Evolutionary conservation across 306 rosid genomes (phyloP).

Genomic region (Sphenostylis stenocarpa): DNA sequence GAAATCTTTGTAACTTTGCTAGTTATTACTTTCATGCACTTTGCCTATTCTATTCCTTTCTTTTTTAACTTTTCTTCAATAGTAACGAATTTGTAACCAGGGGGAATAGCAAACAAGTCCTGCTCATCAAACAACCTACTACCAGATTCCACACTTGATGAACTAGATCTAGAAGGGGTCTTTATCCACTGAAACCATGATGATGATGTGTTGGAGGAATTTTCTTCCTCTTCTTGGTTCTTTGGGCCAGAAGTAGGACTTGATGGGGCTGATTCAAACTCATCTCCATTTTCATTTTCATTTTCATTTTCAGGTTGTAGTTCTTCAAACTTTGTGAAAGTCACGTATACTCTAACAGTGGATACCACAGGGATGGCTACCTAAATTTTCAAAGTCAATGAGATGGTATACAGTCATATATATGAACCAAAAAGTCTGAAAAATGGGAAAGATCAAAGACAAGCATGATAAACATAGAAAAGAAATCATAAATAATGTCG

Average conservation of each 20-base stretch:
- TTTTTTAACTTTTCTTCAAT: slow-evolving; percentile 24
- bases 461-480: not conserved
- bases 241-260: slow-evolving; percentile 71
- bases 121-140: slow-evolving; percentile 49
- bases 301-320: slow-evolving; percentile 48
- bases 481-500: not conserved
- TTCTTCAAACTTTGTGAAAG: slow-evolving; percentile 89
- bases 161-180: slow-evolving; percentile 54
- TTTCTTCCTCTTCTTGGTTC: slow-evolving; percentile 35
- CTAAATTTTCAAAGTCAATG: slow-evolving; percentile 41
- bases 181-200: slow-evolving; percentile 95
- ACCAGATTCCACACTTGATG: slow-evolving; percentile 47
- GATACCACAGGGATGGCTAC: slow-evolving; percentile 92
- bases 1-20: not conserved
- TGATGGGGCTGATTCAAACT: slow-evolving; percentile 84
- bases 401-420: not conserved
- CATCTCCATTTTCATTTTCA: slow-evolving; percentile 55
- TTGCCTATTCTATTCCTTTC: slow-evolving; percentile 50
- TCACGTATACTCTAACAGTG: slow-evolving; percentile 78
- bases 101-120: slow-evolving; percentile 68
- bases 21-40: slow-evolving; percentile 48
- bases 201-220: slow-evolving; percentile 47
- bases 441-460: not conserved
- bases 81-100: slow-evolving; percentile 56
- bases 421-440: not conserved